phyloP scores from a whole-genome alignment of 768 basidiomycete species.

The Boletus reticulatus region DNA sequence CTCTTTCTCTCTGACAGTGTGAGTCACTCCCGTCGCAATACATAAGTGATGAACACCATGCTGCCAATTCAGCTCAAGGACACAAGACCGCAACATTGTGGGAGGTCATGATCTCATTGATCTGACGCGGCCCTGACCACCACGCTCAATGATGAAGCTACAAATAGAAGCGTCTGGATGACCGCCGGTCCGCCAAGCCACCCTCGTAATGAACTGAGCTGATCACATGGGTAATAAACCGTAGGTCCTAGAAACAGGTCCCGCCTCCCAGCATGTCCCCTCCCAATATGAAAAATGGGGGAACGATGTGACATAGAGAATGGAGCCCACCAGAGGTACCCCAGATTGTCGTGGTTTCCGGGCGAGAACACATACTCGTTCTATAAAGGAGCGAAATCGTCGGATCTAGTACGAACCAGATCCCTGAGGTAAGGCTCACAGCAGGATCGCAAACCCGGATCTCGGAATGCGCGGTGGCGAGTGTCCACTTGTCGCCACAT shows the following conservation, averaged over 20 bases:
- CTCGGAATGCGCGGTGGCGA: constrained; percentile 12
- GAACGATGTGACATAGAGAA: constrained; percentile 7
- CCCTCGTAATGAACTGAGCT: constrained; percentile 21
- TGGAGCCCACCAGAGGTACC: constrained; percentile 18
- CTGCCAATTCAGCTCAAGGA: neutral
- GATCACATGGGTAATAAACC: constrained; percentile 15
- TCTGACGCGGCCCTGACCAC: constrained; percentile 5
- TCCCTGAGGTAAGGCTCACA: constrained; percentile 11
- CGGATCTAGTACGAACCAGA: constrained; percentile 19
- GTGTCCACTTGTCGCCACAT: constrained; percentile 8
- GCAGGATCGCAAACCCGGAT: constrained; percentile 15
- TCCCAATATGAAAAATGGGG: constrained; percentile 1
- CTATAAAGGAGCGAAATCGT: constrained; percentile 4
- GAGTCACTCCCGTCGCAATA: constrained; percentile 4
- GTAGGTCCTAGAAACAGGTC: constrained; percentile 1
- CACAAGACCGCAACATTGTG: neutral
- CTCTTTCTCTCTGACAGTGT: neutral
- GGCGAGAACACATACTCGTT: neutral
- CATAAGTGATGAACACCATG: constrained; percentile 12
- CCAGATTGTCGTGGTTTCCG: constrained; percentile 16
- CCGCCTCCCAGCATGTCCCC: neutral
- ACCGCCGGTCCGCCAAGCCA: constrained; percentile 16
- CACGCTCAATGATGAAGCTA: constrained; percentile 1
- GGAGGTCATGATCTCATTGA: too few species aligned
- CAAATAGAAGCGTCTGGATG: constrained; percentile 16